Base-by-base conservation (phyloP, 495 filamentous ascomycete genomes). In the Acidomyces sp. region DNA sequence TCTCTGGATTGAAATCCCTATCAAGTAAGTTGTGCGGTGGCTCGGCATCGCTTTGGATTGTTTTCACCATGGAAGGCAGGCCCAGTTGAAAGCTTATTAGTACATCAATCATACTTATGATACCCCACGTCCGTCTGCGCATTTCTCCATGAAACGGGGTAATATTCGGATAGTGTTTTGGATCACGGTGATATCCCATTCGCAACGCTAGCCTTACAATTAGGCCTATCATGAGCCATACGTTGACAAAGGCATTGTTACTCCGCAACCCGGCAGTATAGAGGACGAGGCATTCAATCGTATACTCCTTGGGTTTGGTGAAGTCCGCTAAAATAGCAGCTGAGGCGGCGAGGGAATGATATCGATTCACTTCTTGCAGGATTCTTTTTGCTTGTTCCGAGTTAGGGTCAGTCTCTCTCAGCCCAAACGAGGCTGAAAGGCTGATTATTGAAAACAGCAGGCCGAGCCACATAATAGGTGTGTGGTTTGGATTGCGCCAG, bases 151-250 rank as follows among this genome's bases (percentile, higher is more conserved):
- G 49, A 32, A 62, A 59, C 0, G 51, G 42, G 3, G 43, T 45
- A 18, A 62, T 59, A 20, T 46, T 41, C 6, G 46, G 51, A 36
- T 56, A 61, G 40, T 51, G 44, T 12, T 54, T 57, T 3, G 52
- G 39, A 17, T 63, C 60, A 17, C 60, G 50, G 37, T 63, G 60
- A 39, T 54, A 59, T 10, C 60, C 60, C 60, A 61, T 62, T 15
- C 56, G 25, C 34, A 61, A 35, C 3, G 58, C 54, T 11, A 61
- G 32, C 11, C 58, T 52, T 6, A 56, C 29, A 6, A 52, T 48
- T 19, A 61, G 49, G 15, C 56, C 57, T 12, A 55, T 42, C 43
- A 56, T 49, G 3, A 61, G 41, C 56, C 56, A 62, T 1, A 62
- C 40, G 22, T 54, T 51, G 7, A 51, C 42, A 22, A 59, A 55